Conservation (phyloP, 2,329 filamentous ascomycete species). For the Ophiostoma ips region DNA sequence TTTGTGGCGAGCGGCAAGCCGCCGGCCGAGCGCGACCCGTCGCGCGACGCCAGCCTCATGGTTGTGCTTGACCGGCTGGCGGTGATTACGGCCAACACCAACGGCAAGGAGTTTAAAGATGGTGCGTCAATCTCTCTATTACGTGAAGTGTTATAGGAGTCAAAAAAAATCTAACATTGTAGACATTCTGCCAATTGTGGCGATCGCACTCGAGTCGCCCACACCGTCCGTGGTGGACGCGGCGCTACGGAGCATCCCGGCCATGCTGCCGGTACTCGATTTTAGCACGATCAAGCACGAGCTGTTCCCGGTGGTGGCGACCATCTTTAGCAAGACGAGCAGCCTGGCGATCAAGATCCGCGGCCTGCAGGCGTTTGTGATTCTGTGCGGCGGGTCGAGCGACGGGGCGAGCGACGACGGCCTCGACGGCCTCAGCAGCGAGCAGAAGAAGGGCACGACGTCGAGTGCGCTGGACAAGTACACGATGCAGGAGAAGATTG, state of each 20-base stretch:
- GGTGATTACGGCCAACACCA: constrained; percentile 64
- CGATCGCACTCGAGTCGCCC: constrained; percentile 71
- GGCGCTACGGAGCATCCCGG: constrained; percentile 62
- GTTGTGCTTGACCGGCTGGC: constrained; percentile 75
- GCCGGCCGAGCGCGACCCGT: constrained; percentile 58
- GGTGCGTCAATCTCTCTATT: no score
- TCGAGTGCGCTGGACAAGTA: constrained; percentile 88
- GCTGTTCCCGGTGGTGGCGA: constrained; percentile 80
- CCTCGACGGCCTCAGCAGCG: constrained; percentile 53
- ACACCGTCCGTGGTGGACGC: constrained; percentile 84
- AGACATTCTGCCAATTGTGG: constrained; percentile 78
- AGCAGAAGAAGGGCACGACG: constrained; percentile 39
- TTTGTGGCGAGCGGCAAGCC: constrained; percentile 51
- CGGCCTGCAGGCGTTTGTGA: constrained; percentile 77
- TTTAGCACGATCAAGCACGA: constrained; percentile 97
- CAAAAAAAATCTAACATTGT: no score
- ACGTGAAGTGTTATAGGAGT: no score
- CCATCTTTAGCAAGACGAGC: constrained; percentile 83
- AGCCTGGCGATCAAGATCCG: constrained; percentile 91
- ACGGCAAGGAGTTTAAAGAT: constrained; percentile 89
- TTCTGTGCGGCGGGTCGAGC: constrained; percentile 66
- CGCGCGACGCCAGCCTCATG: constrained; percentile 81
- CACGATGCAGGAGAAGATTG: constrained; percentile 94
- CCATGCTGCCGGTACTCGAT: constrained; percentile 76
- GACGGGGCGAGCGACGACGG: constrained; percentile 49